These are phyloP conservation scores for Claviceps sp. DNA, from an alignment of 2,329 filamentous ascomycete genomes.

Conservation along the genomic window DNA sequence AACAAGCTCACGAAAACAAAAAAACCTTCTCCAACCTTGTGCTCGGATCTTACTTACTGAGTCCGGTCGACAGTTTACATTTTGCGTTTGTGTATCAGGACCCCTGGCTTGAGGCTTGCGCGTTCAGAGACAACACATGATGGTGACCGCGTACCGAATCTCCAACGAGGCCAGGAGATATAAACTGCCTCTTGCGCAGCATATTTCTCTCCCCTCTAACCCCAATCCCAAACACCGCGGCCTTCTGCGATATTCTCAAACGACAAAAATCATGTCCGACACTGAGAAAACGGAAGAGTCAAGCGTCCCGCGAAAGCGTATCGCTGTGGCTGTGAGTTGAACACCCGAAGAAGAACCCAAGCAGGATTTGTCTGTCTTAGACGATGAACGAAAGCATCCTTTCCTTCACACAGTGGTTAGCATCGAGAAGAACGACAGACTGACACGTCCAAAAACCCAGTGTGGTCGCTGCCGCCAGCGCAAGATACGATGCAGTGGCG, in stretches of 20 bases:
- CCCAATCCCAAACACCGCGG: not conserved
- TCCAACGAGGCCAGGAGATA: slow-evolving; percentile 2
- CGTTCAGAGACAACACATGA: not conserved
- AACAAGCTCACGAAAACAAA: no score
- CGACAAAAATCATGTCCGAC: slow-evolving; percentile 1
- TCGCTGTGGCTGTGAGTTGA: slow-evolving; percentile 43
- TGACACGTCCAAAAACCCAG: slow-evolving; percentile 30
- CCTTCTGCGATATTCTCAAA: not conserved
- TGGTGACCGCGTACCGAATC: slow-evolving; percentile 3
- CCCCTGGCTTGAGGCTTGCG: not conserved
- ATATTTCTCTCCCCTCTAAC: not conserved
- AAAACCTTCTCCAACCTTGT: not conserved
- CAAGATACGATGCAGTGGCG: slow-evolving; percentile 90
- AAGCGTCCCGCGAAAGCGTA: slow-evolving; percentile 39
- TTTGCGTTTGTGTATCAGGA: not conserved
- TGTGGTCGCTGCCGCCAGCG: slow-evolving; percentile 81
- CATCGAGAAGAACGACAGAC: slow-evolving; percentile 3
- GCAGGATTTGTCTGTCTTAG: not conserved
- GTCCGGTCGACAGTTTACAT: not conserved
- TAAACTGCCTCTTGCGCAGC: not conserved
- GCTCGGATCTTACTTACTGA: not conserved
- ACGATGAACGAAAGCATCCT: not conserved
- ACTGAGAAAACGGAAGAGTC: slow-evolving; percentile 19
- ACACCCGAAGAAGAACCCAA: not conserved
- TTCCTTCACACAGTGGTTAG: no score